phyloP scores from a whole-genome alignment of 2,329 filamentous ascomycete species.

The Thielaviopsis populi region DNA sequence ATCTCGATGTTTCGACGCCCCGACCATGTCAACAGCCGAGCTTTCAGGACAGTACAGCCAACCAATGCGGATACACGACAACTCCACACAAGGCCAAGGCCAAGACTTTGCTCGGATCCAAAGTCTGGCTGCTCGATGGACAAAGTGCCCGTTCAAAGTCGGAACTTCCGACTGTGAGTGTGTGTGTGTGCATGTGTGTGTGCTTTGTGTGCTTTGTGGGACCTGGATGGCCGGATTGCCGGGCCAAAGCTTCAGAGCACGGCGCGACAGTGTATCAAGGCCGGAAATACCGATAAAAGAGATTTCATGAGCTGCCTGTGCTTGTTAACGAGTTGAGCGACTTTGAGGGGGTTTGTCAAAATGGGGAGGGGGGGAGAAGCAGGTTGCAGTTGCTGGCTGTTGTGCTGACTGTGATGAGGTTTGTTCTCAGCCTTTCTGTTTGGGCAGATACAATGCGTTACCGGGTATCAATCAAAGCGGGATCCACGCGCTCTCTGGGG shows the following conservation, averaged over 20 bases:
- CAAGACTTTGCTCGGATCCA: neutral
- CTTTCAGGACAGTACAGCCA: neutral
- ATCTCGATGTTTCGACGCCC: neutral
- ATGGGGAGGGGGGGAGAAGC: neutral
- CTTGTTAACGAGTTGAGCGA: neutral
- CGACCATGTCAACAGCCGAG: neutral
- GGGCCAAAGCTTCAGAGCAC: neutral
- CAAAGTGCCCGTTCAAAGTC: neutral
- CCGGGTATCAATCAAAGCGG: too few species aligned
- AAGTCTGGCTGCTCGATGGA: neutral
- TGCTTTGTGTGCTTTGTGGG: too few species aligned
- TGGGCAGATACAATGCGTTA: too few species aligned
- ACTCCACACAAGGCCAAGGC: too few species aligned
- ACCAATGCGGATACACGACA: neutral
- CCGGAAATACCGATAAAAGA: neutral
- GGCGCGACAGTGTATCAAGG: neutral
- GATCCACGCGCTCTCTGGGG: too few species aligned
- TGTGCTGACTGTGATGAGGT: too few species aligned
- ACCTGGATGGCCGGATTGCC: neutral
- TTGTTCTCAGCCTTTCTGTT: too few species aligned
- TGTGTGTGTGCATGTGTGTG: too few species aligned
- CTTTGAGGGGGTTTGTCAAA: neutral
- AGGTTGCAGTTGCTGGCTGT: too few species aligned
- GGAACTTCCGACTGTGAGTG: neutral
- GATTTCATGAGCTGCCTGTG: neutral